Base-by-base conservation (phyloP, 2,329 filamentous ascomycete genomes). In the Colletotrichum brevisporum region DNA sequence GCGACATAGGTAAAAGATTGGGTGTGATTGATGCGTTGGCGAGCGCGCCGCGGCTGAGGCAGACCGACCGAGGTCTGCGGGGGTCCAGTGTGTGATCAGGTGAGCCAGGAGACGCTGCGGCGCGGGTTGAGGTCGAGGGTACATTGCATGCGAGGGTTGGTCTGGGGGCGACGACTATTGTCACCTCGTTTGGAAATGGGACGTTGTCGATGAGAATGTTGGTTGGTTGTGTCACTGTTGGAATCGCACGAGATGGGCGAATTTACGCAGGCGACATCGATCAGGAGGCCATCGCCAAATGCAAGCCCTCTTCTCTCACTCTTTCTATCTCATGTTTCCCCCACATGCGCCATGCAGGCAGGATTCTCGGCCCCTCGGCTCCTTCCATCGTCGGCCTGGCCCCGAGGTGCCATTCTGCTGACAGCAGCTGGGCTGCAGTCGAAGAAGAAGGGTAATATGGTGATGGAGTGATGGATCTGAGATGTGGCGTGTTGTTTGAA, bases 1-100 rank as follows among this genome's bases (percentile, higher is more conserved):
- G 31, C 31, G 31, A 36, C 31, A 12, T 36, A 36, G 31, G 31
- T 55, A 36, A 18, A 55, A 41, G 51, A 54, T 62, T 53, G 62
- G 66, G 55, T 66, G 36, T 54, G 62, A 61, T 66, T 66, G 66
- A 69, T 69, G 66, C 39, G 66, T 69, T 69, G 62, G 66, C 62
- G 43, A 66, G 10, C 31, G 16, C 56, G 43, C 66, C 63, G 55
- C 66, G 66, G 66, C 62, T 56, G 55, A 64, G 61, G 31, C 47
- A 39, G 36, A 60, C 66, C 62, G 36, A 60, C 66, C 62, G 63
- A 63, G 43, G 62, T 55, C 31, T 15, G 24, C 27, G 57, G 39
- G 56, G 26, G 36, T 36, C 31, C 8, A 36, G 8, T 36, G 2
- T 36, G 16, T 18, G 4, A 31, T 64, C 55, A 53, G 54, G 62